Base-by-base conservation (phyloP, 31 red algal species). In the Asparagopsis taxiformis region DNA sequence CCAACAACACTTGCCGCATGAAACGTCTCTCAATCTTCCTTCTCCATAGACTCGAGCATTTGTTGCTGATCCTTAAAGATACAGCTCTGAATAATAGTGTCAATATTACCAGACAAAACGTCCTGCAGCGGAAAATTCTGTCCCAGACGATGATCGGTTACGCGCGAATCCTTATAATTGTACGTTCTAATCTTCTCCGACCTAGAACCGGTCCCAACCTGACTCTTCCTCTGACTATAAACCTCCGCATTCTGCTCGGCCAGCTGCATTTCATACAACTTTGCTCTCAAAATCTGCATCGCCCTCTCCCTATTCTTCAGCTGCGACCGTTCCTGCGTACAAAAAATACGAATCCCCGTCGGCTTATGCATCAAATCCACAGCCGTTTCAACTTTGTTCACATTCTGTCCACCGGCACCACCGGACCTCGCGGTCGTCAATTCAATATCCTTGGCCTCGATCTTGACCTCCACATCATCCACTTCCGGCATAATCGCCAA, bases 311-410 rank as follows among this genome's bases (percentile, higher is more conserved):
- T 70, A 51, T 99, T 99, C 54, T 92, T 88, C 36, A 94, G 63
- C 70, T 99, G 96, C 3, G 82, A 85, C 49, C 96, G 72, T 56
- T 99, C 96, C 75, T 99, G 84, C 1, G 96, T 99, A 58, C 96
- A 99, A 62, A 94, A 95, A 4, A 99, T 69, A 25, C 91, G 91
- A 51, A 99, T 99, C 3, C 96, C 96, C 3, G 91, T 99, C 24
- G 96, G 96, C 55, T 92, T 95, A 56, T 99, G 96, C 13, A 84
- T 68, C 53, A 99, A 70, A 67, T 93, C 88, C 15, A 99, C 92
- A 1, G 96, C 96, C 10, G 96, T 99, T 70, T 99, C 96, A 7
- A 99, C 96, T 65, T 99, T 99, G 91, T 99, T 99, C 20, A 99
- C 96, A 71, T 99, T 99, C 31, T 99, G 96, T 23, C 96, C 96